Percentiles rank a stretch among this genome's conserved stretches.
These are phyloP conservation scores for Rubia occidens DNA, from an alignment of 305 asterid genomes.

Conservation along the genomic window DNA sequence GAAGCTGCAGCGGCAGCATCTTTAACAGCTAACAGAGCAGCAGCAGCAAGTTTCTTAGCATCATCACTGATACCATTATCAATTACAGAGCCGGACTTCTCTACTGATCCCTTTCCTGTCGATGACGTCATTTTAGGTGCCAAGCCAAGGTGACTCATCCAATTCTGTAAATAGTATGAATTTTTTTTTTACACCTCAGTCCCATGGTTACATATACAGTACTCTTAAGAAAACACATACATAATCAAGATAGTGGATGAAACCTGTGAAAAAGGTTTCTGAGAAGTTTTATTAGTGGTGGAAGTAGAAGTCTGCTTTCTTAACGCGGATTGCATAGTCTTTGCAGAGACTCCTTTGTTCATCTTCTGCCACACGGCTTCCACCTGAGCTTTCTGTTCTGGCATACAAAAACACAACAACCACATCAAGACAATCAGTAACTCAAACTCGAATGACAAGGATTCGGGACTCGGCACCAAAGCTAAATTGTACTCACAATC, in stretches of 20 bases:
- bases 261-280: slow-evolving; percentile 31
- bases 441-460: not conserved
- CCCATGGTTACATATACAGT: not conserved
- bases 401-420: slow-evolving; percentile 14
- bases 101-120: not conserved
- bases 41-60: slow-evolving; percentile 72
- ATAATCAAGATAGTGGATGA: slow-evolving; percentile 34
- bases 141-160: no score
- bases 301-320: slow-evolving; percentile 33
- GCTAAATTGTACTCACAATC: slow-evolving; percentile 1
- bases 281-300: slow-evolving; percentile 29
- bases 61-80: slow-evolving; percentile 44
- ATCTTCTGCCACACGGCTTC: slow-evolving; percentile 89
- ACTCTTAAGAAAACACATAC: not conserved
- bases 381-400: slow-evolving; percentile 72
- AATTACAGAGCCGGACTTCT: slow-evolving; percentile 20
- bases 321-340: slow-evolving; percentile 46
- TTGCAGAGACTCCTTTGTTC: slow-evolving; percentile 73
- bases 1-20: slow-evolving; percentile 45
- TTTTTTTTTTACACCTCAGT: not conserved
- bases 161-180: slow-evolving; percentile 4
- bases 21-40: slow-evolving; percentile 84
- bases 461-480: not conserved
- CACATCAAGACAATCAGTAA: slow-evolving; percentile 1
- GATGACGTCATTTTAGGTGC: slow-evolving; percentile 8